Base-by-base conservation (phyloP, 306 rosid genomes). In the Psophocarpus tetragonolobus region DNA sequence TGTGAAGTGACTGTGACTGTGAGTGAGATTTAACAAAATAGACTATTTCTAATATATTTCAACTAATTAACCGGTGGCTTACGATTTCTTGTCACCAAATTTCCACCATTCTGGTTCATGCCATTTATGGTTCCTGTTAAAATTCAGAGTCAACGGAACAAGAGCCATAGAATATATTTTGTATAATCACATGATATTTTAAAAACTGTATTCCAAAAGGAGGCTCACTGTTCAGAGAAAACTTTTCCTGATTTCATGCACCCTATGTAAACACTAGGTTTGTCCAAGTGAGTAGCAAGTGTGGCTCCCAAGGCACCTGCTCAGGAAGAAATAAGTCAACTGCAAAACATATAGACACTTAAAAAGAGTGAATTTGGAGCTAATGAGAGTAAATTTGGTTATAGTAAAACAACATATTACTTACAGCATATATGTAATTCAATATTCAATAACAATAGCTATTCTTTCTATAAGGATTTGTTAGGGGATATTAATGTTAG, bases 41-140 rank as follows among this genome's bases (percentile, higher is more conserved):
- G n/a, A n/a, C n/a, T n/a, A n/a, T n/a, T n/a, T n/a, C n/a, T n/a
- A n/a, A n/a, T n/a, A n/a, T n/a, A n/a, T n/a, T n/a, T n/a, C n/a
- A n/a, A n/a, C n/a, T n/a, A n/a, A n/a, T n/a, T n/a, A n/a, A 4
- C 44, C 42, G 27, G 69, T 64, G 66, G 85, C 97, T 89, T 82
- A 95, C 99, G 96, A 80, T 85, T 88, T 92, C 61, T 87, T 91
- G 83, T 95, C 99, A 12, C 99, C 99, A 70, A 95, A 92, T 74
- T 95, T 95, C 99, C 99, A 95, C 99, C 99, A 95, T 71, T 95
- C 97, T 68, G 99, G 96, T 85, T 95, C 99, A 62, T 95, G 90
- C 99, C 99, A 95, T 78, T 88, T 95, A 5, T 84, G 88, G 80
- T 87, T 84, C 90, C 99, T 95, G 91, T 76, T 57, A 80, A 71